Base-by-base conservation (phyloP, 352 stramenopile genomes). In the Globisporangium lucens region DNA sequence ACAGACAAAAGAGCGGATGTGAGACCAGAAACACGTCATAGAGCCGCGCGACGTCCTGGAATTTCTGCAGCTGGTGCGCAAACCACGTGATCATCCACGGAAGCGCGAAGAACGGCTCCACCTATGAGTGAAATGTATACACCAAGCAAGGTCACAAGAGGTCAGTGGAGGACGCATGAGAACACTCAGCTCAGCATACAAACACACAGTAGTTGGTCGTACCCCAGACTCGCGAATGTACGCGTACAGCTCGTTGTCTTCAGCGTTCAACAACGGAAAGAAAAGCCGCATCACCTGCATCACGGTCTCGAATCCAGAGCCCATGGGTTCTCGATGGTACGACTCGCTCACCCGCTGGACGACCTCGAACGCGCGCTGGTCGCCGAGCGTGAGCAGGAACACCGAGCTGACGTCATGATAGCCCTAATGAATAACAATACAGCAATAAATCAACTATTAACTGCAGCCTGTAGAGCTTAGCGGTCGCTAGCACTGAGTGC, bases 31-130 rank as follows among this genome's bases (percentile, higher is more conserved):
- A 91, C 30, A 96, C 89, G 75, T 98, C 95, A 75, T 96, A 98
- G 49, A 98, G 70, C 33, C 95, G 78, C 64, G 93, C 82, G 10
- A 97, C 93, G 61, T 98, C 75, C 3, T 79, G 65, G 9, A 97
- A 94, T 33, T 92, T 89, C 57, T 76, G 78, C 8, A 98, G 69
- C 71, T 98, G 87, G 76, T 98, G 95, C 13, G 89, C 79, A 72
- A 98, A 98, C 94, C 95, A 98, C 38, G 95, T 98, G 62, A 98
- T 93, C 61, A 98, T 82, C 95, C 95, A 98, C 46, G 85, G 87
- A 2, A 98, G 68, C 17, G 85, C 89, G 76, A 98, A 98, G 66
- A 96, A 98, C 20, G 93, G 93, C 74, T 98, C 94, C 68, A 98
- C 94, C 79, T 92, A 67, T 64, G 63, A 80, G 20, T 30, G 30